Evolutionary conservation across 2,329 filamentous ascomycete genomes (phyloP), one percentile per base, ranked within the genome.

Genomic region (Conoideocrella luteorostrata): DNA sequence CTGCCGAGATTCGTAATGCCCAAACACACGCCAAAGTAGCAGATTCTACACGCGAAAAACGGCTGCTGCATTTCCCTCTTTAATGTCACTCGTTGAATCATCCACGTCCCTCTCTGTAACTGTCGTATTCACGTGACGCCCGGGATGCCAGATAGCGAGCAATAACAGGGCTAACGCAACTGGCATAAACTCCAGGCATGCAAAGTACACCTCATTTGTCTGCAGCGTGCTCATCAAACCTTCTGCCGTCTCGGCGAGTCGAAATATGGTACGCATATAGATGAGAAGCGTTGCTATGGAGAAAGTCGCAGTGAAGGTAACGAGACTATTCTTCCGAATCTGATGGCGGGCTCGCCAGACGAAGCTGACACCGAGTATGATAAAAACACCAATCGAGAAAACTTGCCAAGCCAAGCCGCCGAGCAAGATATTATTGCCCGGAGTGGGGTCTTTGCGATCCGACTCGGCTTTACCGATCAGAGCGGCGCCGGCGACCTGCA

Each of bases 391-490:
- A 39, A 78, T 75, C 0, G 68, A 65, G 44, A 75, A 71, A 7
- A 72, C 70, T 50, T 80, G 76, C 46, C 78, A 72, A 0, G 70
- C 71, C 3, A 80, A 56, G 7, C 76, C 76, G 1, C 67, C 74
- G 1, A 79, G 65, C 2, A 80, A 59, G 49, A 80, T 77, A 47
- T 77, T 69, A 52, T 79, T 79, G 2, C 69, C 66, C 1, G 62
- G 67, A 2, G 65, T 71, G 0, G 75, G 71, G 51, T 77, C 71
- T 41, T 70, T 63, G 5, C 66, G 61, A 37, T 74, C 69, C 2
- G 67, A 71, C 47, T 72, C 62, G 17, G 65, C 67, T 11, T 64
- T 61, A 5, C 76, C 77, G 37, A 79, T 74, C 18, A 78, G 51
- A 1, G 71, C 74, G 2, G 76, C 76, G 26, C 76, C 77, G 1